A percentile compares a stretch with the other conserved stretches of the same genome.
Conservation (phyloP, 371 early-diverging fungal species). For the Chytridium lagenaria region DNA sequence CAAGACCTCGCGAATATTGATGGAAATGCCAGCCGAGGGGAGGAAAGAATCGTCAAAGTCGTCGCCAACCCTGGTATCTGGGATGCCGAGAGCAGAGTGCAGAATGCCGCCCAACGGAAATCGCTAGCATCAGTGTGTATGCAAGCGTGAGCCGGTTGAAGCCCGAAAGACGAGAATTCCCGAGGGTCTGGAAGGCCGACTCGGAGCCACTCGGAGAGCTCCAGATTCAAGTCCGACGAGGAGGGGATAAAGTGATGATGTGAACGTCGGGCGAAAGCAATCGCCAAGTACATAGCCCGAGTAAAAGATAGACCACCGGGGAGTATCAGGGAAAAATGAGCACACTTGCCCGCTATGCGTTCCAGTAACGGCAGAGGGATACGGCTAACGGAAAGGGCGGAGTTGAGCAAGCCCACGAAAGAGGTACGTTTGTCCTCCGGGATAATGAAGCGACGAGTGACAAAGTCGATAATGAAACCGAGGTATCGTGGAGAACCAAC, state of each 20-base stretch:
- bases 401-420: constrained; percentile 14
- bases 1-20: background rate
- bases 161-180: constrained; percentile 2
- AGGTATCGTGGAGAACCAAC: constrained; percentile 1
- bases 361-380: constrained; percentile 9
- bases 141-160: background rate
- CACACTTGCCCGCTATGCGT: constrained; percentile 12
- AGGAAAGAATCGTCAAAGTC: constrained; percentile 16
- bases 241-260: background rate
- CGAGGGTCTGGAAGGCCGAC: background rate
- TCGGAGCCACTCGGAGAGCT: constrained; percentile 16
- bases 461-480: constrained; percentile 9
- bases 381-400: background rate
- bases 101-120: background rate
- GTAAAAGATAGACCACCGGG: constrained; percentile 20
- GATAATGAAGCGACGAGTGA: background rate
- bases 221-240: background rate
- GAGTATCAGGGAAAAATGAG: constrained; percentile 21
- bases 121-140: constrained; percentile 16
- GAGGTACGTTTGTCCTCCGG: constrained; percentile 11
- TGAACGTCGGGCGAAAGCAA: background rate
- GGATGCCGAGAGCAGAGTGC: background rate
- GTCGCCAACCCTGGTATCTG: background rate
- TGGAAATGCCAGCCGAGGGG: constrained; percentile 9
- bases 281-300: constrained; percentile 2